Evolutionary conservation across 768 basidiomycete genomes (phyloP).

Genomic region (Auricularia heimuer): DNA sequence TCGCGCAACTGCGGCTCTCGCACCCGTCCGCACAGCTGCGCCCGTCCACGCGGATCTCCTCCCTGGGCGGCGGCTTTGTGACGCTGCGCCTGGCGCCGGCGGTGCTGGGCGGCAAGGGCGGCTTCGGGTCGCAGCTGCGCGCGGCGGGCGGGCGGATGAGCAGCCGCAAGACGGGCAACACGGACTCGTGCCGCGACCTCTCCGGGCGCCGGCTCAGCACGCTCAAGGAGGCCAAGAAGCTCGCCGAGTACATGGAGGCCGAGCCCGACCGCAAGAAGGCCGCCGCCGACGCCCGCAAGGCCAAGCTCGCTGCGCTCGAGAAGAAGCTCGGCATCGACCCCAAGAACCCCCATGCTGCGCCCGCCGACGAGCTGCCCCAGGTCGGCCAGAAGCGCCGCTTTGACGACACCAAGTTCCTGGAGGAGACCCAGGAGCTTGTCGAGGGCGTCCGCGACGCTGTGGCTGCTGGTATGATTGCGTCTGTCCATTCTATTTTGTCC

Average conservation of each 20-base stretch:
- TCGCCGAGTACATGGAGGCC: constrained; percentile 77
- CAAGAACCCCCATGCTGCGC: constrained; percentile 17
- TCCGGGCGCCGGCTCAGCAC: constrained; percentile 85
- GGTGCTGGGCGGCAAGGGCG: constrained; percentile 88
- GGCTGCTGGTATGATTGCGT: constrained; percentile 65
- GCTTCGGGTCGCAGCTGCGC: constrained; percentile 91
- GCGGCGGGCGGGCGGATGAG: constrained; percentile 98
- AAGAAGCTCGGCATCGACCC: constrained; percentile 61
- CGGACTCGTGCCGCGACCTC: constrained; percentile 89
- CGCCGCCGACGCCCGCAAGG: constrained; percentile 63
- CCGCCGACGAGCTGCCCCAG: constrained; percentile 30
- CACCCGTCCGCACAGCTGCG: constrained; percentile 14
- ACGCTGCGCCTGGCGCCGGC: constrained; percentile 64
- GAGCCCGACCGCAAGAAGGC: constrained; percentile 77
- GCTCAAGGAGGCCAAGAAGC: constrained; percentile 92
- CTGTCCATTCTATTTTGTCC: too few relatives aligned
- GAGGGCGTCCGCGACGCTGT: constrained; percentile 90
- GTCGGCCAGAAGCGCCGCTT: constrained; percentile 80
- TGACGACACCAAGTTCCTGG: constrained; percentile 86
- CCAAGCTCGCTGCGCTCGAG: constrained; percentile 79
- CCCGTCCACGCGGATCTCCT: constrained; percentile 25
- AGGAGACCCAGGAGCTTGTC: constrained; percentile 83
- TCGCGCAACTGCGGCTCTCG: constrained; percentile 33
- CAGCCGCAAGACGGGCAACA: constrained; percentile 89
- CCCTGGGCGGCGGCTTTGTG: constrained; percentile 34